Evolutionary conservation across 2,329 filamentous ascomycete species (phyloP).

Genomic region (Chaetomium strumarium): DNA sequence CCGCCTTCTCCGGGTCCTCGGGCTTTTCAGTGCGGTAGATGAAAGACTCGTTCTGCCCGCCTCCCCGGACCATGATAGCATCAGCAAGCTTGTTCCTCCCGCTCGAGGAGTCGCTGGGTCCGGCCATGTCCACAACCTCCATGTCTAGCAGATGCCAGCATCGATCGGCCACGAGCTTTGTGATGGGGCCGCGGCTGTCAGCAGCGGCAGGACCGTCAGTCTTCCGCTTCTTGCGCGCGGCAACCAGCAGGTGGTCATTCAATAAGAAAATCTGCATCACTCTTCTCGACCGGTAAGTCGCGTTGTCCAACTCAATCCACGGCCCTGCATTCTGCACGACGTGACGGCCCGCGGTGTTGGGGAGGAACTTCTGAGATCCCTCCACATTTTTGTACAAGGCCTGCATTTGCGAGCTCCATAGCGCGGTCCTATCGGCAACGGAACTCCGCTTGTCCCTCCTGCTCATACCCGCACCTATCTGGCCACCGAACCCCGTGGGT

Average conservation of each 20-base stretch:
- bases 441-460: constrained; percentile 83
- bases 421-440: constrained; percentile 62
- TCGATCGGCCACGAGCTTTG: constrained; percentile 84
- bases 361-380: constrained; percentile 93
- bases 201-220: constrained; percentile 54
- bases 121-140: constrained; percentile 82
- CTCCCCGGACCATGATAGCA: constrained; percentile 81
- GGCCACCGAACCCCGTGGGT: constrained; percentile 43
- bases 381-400: constrained; percentile 96
- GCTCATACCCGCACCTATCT: constrained; percentile 51
- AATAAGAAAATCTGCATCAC: constrained; percentile 88
- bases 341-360: constrained; percentile 83
- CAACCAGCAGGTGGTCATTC: constrained; percentile 90
- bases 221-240: constrained; percentile 88
- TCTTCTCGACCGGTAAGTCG: constrained; percentile 88
- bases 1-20: constrained; percentile 70
- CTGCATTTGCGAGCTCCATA: constrained; percentile 68
- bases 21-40: constrained; percentile 87
- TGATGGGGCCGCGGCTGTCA: constrained; percentile 48
- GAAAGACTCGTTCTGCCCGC: constrained; percentile 76
- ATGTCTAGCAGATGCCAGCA: constrained; percentile 94
- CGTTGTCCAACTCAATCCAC: constrained; percentile 96
- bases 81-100: constrained; percentile 65
- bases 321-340: constrained; percentile 87
- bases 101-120: constrained; percentile 50